Conservation (phyloP, 140 eudicot genomes). For the Flaveria floridana region DNA sequence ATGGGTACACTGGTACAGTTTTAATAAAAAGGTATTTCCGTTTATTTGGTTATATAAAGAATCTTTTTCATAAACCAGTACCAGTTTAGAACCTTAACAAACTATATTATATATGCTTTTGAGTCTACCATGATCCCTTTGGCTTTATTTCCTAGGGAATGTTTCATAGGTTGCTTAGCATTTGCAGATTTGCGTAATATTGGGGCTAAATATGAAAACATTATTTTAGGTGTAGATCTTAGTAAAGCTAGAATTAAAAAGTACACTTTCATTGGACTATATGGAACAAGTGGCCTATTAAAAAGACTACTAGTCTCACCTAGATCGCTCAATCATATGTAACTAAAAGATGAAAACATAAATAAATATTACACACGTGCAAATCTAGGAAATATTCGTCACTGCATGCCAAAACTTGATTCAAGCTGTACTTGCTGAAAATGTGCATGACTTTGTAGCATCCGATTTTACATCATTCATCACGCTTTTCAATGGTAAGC, state of each 20-base stretch:
- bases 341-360: conserved; percentile 6
- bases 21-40: conserved; percentile 23
- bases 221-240: conserved; percentile 17
- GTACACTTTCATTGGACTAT: conserved; percentile 30
- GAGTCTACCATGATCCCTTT: conserved; percentile 22
- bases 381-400: conserved; percentile 15
- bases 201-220: conserved; percentile 33
- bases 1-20: not conserved
- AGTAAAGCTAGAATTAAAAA: conserved; percentile 12
- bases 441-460: not conserved
- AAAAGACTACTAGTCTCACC: conserved; percentile 8
- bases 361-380: conserved; percentile 26
- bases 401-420: conserved; percentile 27
- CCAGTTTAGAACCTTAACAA: conserved; percentile 22
- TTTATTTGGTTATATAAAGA: conserved; percentile 13
- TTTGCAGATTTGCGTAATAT: conserved; percentile 15
- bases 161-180: conserved; percentile 28
- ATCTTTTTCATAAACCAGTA: not conserved
- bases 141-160: conserved; percentile 29
- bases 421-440: not conserved
- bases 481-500: not conserved
- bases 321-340: conserved; percentile 14
- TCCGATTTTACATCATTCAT: not conserved
- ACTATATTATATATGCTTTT: conserved; percentile 16
- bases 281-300: conserved; percentile 34